Conservation (phyloP, 495 filamentous ascomycete genomes). For the Aspergillus nidulans region DNA sequence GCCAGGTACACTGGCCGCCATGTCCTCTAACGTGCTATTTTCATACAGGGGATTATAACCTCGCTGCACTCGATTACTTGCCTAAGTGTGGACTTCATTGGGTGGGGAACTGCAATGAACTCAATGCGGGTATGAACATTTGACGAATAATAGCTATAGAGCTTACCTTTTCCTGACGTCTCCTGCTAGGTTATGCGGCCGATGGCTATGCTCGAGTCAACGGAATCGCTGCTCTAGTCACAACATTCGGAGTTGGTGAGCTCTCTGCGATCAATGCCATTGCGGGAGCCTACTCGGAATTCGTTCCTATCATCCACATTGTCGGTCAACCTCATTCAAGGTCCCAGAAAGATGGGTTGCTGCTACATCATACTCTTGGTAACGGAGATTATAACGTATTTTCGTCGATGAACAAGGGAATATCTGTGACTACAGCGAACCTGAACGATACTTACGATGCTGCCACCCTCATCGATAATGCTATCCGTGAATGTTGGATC, state of each 20-base stretch:
- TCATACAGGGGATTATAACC: slow-evolving; percentile 40
- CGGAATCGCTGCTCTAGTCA: slow-evolving; percentile 60
- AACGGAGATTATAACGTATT: slow-evolving; percentile 91
- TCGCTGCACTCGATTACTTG: slow-evolving; percentile 58
- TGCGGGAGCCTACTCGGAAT: slow-evolving; percentile 60
- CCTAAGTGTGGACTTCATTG: slow-evolving; percentile 54
- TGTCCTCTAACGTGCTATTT: neutral
- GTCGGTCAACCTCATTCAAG: slow-evolving; percentile 55
- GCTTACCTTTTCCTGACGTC: neutral
- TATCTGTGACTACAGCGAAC: slow-evolving; percentile 66
- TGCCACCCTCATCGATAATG: slow-evolving; percentile 71
- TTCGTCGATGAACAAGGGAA: slow-evolving; percentile 65
- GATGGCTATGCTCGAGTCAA: slow-evolving; percentile 70
- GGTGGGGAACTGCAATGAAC: slow-evolving; percentile 69
- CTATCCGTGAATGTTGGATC: slow-evolving; percentile 73
- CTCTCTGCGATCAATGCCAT: slow-evolving; percentile 65
- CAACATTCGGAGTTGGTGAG: slow-evolving; percentile 69
- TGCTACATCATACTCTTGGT: slow-evolving; percentile 92
- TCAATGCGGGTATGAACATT: slow-evolving; percentile 52
- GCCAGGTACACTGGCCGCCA: neutral
- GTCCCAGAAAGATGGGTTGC: slow-evolving; percentile 50
- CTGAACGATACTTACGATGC: slow-evolving; percentile 67
- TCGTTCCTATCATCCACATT: slow-evolving; percentile 60
- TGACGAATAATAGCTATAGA: neutral
- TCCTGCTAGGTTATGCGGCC: slow-evolving; percentile 56